Percentiles rank a stretch among this genome's conserved stretches.
Evolutionary conservation across 1,284 basidiomycete species (phyloP).

Genomic region (Ceratobasidium sp.): DNA sequence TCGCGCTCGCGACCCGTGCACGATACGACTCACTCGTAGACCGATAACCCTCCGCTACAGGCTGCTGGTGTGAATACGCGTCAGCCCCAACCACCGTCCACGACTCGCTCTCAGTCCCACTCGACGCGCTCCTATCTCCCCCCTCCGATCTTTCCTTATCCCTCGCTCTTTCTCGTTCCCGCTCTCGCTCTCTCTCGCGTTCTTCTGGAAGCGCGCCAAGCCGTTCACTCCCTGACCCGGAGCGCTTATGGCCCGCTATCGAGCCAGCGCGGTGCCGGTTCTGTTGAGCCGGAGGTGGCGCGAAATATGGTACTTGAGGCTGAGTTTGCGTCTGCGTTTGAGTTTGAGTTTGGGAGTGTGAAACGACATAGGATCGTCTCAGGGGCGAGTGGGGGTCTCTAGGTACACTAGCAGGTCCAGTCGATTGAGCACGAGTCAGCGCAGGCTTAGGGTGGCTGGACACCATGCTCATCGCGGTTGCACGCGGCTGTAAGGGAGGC

Average conservation of each 20-base stretch:
- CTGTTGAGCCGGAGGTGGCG: background rate
- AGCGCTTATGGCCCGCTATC: slow-evolving; percentile 37
- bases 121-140: slow-evolving; percentile 27
- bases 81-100: slow-evolving; percentile 40
- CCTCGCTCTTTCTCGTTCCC: too few species aligned
- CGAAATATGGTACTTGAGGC: background rate
- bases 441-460: slow-evolving; percentile 5
- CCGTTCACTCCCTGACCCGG: slow-evolving; percentile 39
- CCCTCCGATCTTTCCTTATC: slow-evolving; percentile 18
- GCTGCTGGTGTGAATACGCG: slow-evolving; percentile 34
- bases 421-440: slow-evolving; percentile 28
- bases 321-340: slow-evolving; percentile 7
- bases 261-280: slow-evolving; percentile 24
- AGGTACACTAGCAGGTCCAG: slow-evolving; percentile 17
- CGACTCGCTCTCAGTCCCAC: slow-evolving; percentile 40
- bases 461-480: slow-evolving; percentile 7
- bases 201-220: slow-evolving; percentile 32
- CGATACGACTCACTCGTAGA: slow-evolving; percentile 39
- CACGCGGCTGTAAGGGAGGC: slow-evolving; percentile 17
- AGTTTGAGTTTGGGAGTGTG: slow-evolving; percentile 31
- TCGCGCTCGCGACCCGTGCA: slow-evolving; percentile 21
- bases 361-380: slow-evolving; percentile 28
- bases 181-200: slow-evolving; percentile 15
- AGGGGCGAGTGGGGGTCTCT: slow-evolving; percentile 38
- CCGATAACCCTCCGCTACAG: slow-evolving; percentile 39